Evolutionary conservation across 2,329 filamentous ascomycete genomes (phyloP), one percentile per base, ranked within the genome.

Genomic region (Orbilia blumenaviensis): DNA sequence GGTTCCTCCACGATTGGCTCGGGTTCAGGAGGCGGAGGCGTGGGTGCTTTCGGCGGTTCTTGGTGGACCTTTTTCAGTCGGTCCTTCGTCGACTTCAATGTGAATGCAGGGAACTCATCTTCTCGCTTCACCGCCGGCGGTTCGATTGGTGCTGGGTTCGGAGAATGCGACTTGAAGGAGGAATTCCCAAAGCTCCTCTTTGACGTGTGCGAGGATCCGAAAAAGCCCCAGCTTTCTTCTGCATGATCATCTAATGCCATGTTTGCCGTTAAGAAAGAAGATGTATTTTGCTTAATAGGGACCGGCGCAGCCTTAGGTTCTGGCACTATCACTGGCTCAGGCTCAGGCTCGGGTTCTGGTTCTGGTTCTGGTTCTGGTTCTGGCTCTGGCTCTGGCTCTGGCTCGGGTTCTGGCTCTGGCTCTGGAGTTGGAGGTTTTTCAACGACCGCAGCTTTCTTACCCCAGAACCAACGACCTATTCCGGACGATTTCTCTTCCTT

Each of bases 111-210:
- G 23, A 60, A 54, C 41, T 64, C 64, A 12, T 76, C 72, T 16
- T 66, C 64, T 5, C 23, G 48, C 10, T 64, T 58, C 2, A 52
- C 36, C n/a, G 64, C 23, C 14, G 50, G 48, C 1, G 23, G 48
- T 29, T 76, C 72, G 10, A 50, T 36, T 1, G 58, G 58, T 16
- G 72, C 48, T 3, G 72, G 64, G 14, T 68, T 76, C 16, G 72
- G 72, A 38, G 72, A 76, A 61, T 76, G 72, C 58, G 72, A 76
- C 25, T 76, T 76, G 52, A 69, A 76, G 0, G 72, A 76, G 12
- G 72, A 67, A 29, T 63, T 76, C 12, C 72, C 72, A 61, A 76
- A 76, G 25, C 72, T 76, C 18, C 27, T 69, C 42, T 76, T 76
- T n/a, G 72, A 76, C 10, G 64, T 76, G 25, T 76, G 72, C 7